Percentiles rank a stretch among this genome's conserved stretches.
Conservation (phyloP, 768 basidiomycete species). For the Tricholoma terreum region DNA sequence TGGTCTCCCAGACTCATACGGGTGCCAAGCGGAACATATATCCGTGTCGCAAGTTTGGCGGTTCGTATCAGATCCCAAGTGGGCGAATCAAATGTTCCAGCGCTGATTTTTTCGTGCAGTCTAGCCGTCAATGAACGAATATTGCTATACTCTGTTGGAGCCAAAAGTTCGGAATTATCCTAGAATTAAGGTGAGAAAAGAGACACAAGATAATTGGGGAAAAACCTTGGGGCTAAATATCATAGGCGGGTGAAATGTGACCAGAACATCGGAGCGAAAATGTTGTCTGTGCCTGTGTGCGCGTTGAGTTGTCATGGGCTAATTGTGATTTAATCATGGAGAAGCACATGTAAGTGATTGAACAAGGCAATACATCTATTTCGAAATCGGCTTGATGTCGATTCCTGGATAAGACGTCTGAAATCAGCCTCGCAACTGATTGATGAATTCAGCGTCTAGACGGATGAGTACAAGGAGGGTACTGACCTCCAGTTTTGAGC, state of each 20-base stretch:
- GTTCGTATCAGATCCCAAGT: conserved; percentile 77
- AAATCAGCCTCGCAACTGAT: conserved; percentile 75
- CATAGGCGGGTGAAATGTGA: conserved; percentile 75
- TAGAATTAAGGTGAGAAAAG: conserved; percentile 21
- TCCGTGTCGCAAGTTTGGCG: conserved; percentile 72
- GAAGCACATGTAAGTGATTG: conserved; percentile 75
- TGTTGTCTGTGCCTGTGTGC: conserved; percentile 71
- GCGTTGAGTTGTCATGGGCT: background rate
- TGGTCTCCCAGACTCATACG: conserved; percentile 82
- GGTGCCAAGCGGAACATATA: conserved; percentile 89
- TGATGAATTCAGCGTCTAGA: conserved; percentile 1
- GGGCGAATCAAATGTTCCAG: conserved; percentile 80
- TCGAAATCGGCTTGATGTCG: conserved; percentile 66
- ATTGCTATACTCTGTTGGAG: conserved; percentile 58
- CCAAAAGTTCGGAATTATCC: conserved; percentile 70
- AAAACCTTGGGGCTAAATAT: conserved; percentile 60
- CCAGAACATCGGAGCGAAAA: conserved; percentile 84
- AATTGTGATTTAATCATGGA: background rate
- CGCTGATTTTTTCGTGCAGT: conserved; percentile 68
- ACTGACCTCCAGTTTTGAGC: conserved; percentile 78
- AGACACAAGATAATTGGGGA: background rate
- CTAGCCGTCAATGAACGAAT: conserved; percentile 59
- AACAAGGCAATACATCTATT: conserved; percentile 71
- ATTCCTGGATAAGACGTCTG: conserved; percentile 72
- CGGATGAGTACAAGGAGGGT: background rate